phyloP scores from a whole-genome alignment of 129 eudicot genomes.

The Helianthus tuberosus region DNA sequence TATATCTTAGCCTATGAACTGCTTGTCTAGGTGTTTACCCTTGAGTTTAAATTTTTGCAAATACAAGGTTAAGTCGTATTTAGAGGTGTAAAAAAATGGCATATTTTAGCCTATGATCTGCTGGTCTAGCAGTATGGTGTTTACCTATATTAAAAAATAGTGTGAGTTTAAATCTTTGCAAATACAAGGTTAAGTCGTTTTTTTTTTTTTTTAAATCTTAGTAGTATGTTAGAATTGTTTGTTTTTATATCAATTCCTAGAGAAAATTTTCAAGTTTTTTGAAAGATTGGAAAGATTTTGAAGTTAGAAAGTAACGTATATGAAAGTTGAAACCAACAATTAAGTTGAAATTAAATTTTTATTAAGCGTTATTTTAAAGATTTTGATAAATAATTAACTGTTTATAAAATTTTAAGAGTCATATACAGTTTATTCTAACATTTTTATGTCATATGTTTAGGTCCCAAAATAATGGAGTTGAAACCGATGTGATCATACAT shows the following conservation, averaged over 20 bases:
- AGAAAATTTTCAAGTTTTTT: not conserved
- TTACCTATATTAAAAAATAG: not conserved
- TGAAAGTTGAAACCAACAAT: not conserved
- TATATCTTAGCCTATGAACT: too few relatives aligned
- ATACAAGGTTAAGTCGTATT: too few relatives aligned
- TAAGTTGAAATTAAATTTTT: too few relatives aligned
- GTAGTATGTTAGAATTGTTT: not conserved
- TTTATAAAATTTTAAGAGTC: not conserved
- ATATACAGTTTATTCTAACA: not conserved
- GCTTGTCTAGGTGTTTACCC: too few relatives aligned
- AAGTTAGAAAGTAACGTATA: not conserved
- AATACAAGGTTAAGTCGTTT: too few relatives aligned
- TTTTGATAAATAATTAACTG: too few relatives aligned
- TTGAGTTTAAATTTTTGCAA: too few relatives aligned
- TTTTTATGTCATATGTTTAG: slow-evolving; percentile 32
- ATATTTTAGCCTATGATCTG: too few relatives aligned
- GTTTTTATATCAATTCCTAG: not conserved
- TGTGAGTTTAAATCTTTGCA: too few relatives aligned
- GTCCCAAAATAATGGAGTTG: slow-evolving; percentile 43
- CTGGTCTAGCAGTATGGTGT: too few relatives aligned
- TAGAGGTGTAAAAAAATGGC: too few relatives aligned
- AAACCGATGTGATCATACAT: slow-evolving; percentile 60
- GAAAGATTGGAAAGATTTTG: not conserved
- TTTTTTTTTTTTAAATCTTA: not conserved
- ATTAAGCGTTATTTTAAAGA: too few relatives aligned